Evolutionary conservation across 805 yeast genomes (phyloP), one percentile per base, ranked within the genome.

Genomic region (Saccharomycopsis sp.): DNA sequence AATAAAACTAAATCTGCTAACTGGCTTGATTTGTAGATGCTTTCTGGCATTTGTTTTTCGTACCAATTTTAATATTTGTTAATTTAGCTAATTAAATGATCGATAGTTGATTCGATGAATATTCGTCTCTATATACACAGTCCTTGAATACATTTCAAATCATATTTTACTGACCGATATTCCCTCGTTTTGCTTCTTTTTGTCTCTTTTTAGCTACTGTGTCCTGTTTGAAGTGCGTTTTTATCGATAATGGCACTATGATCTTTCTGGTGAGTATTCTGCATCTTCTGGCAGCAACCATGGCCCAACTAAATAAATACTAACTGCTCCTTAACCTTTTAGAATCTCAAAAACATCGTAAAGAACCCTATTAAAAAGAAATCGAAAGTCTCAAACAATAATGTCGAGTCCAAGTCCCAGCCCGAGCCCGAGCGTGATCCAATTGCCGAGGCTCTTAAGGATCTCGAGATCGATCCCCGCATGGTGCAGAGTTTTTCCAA

Each of bases 211-310:
- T 12, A 12, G 38, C 38, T 29, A 12, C 38, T 29, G 5, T 29
- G 5, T 29, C 9, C 38, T 29, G 38, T 7, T 12, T n/a, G n/a
- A n/a, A n/a, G n/a, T n/a, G n/a, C n/a, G n/a, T n/a, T n/a, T n/a
- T n/a, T n/a, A 5, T 29, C 38, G 12, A 44, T 44, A 44, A 44
- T 44, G 49, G 22, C 49, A 44, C 8, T 19, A 44, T 44, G 49
- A 44, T 44, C 49, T 44, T 44, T 44, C 49, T 12, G 49, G 49
- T 44, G 12, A 44, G 49, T 44, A n/a, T n/a, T n/a, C n/a, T n/a
- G n/a, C n/a, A n/a, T n/a, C n/a, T n/a, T n/a, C n/a, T n/a, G n/a
- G n/a, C n/a, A n/a, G n/a, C n/a, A n/a, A n/a, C n/a, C n/a, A n/a
- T n/a, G n/a, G n/a, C n/a, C n/a, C n/a, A n/a, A n/a, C n/a, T n/a